These are phyloP conservation scores for Inonotus hispidus DNA, from an alignment of 1,284 basidiomycete genomes.

Conservation along the genomic window DNA sequence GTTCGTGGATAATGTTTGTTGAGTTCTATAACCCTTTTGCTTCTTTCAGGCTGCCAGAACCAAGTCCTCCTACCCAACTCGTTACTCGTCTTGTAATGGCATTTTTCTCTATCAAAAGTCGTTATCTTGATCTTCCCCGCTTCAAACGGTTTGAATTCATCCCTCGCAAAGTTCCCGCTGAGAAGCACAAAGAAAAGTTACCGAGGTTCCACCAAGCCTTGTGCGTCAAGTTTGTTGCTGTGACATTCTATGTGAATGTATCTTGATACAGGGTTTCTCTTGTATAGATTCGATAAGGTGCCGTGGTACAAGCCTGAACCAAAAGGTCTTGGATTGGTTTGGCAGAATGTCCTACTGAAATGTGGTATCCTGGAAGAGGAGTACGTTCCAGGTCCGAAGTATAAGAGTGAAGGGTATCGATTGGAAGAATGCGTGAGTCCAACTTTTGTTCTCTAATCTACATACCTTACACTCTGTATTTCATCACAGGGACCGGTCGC, in stretches of 20 bases:
- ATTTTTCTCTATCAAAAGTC: constrained; percentile 27
- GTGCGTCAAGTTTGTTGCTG: not conserved
- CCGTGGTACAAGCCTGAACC: constrained; percentile 42
- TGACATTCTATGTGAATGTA: not conserved
- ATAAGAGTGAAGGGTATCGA: constrained; percentile 35
- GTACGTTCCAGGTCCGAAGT: constrained; percentile 32
- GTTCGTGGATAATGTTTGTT: not conserved
- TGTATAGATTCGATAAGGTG: constrained; percentile 28
- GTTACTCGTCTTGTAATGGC: constrained; percentile 25
- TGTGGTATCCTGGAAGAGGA: constrained; percentile 30
- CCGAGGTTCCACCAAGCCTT: constrained; percentile 23
- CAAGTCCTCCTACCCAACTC: constrained; percentile 20
- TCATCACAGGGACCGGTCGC: constrained; percentile 1
- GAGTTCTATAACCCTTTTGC: not conserved
- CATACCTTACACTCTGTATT: not conserved
- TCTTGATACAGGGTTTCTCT: not conserved
- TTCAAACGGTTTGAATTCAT: constrained; percentile 13
- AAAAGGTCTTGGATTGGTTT: constrained; percentile 19
- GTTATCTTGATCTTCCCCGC: constrained; percentile 35
- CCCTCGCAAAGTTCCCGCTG: not conserved
- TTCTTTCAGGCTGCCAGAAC: constrained; percentile 1
- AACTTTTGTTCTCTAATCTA: not conserved
- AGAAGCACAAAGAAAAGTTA: not conserved
- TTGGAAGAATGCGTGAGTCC: constrained; percentile 37
- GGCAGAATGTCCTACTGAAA: constrained; percentile 25